Evolutionary conservation across 148 eudicot species (phyloP), one percentile per base, ranked within the genome.

Genomic region (Bassia scoparia): DNA sequence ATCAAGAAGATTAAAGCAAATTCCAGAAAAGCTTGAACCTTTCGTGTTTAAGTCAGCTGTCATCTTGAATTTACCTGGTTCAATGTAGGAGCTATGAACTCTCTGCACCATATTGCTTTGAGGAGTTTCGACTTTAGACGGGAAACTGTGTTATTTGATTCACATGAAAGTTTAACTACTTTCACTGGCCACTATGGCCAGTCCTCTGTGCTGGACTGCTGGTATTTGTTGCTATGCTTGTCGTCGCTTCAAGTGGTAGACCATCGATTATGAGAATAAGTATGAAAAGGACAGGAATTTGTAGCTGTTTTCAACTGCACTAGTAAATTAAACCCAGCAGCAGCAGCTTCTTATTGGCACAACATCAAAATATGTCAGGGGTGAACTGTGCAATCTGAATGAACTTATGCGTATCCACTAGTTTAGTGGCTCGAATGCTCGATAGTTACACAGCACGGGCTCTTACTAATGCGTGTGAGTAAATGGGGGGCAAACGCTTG

Each of bases 1-100:
- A 77, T 82, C 27, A 85, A 78, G 62, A 93, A 81, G 84, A 81
- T 81, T 55, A 74, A 55, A 56, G 59, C 58, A 73, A 76, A 75
- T 46, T 78, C 83, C 34, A 75, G 83, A 70, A 71, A 35, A 58
- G 37, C 31, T 65, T 82, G 80, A 83, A 43, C 27, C 20, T 75
- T 27, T 18, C 23, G 54, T 33, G 4, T n/a, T 31, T 16, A 49
- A 49, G 53, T 49, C 53, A 46, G 17, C 12, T 4, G 13, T 50
- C 21, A 15, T 50, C 54, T 50, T 50, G 2, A 16, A 2, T 50
- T 46, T 46, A 6, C 50, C 2, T 2, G 17, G 13, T 4, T 15
- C 21, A 49, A 18, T 49, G n/a, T 5, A 52, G 20, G 24, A 52
- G 56, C 56, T 52, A 21, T 52, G 21, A 49, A 49, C 24, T 6